Base-by-base conservation (phyloP, 176 grass and related monocot genomes). In the Musa acuminata region DNA sequence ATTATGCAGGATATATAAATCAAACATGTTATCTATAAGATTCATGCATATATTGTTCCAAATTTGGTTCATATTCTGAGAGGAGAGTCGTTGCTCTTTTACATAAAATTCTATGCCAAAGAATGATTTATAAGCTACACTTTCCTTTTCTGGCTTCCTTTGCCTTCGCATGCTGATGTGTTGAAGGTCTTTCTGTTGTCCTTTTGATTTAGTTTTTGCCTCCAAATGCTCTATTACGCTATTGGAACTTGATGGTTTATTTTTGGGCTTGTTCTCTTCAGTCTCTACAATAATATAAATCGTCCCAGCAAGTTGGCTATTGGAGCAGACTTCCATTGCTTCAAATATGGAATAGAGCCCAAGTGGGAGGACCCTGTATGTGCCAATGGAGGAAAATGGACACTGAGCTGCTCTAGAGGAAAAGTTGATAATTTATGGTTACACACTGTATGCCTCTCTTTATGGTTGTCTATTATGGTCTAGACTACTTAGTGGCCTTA, bases 361-460 rank as follows among this genome's bases (percentile, higher is more conserved):
- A 77, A 77, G 59, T 77, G 74, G 74, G 74, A 77, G 59, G 74
- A 77, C 59, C 74, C 74, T 24, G 20, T 65, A 11, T 77, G 74
- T 51, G 57, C 58, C 11, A 65, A 77, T 77, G 74, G 74, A 77
- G 74, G 74, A 64, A 77, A 77, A 25, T 77, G 74, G 74, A 77
- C 74, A 11, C n/a, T 77, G 51, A 77, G 74, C 5, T 77, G 59
- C 48, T 77, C 74, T 17, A 77, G 29, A 48, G 74, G 74, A 50
- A 77, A 77, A 60, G 74, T 77, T 62, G 74, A 77, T 64, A 50
- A 29, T 3, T 65, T 59, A 60, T 77, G 74, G 74, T 77, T 77
- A 52, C 20, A 77, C n/a, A 77, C 74, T 13, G 74, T 77, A 77
- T 64, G 59, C 48, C 11, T 52, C 51, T 20, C 48, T 22, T 49